A percentile compares a stretch with the other conserved stretches of the same genome.
These are phyloP conservation scores for Ustilago lituana DNA, from an alignment of 1,284 basidiomycete species.

Conservation along the genomic window DNA sequence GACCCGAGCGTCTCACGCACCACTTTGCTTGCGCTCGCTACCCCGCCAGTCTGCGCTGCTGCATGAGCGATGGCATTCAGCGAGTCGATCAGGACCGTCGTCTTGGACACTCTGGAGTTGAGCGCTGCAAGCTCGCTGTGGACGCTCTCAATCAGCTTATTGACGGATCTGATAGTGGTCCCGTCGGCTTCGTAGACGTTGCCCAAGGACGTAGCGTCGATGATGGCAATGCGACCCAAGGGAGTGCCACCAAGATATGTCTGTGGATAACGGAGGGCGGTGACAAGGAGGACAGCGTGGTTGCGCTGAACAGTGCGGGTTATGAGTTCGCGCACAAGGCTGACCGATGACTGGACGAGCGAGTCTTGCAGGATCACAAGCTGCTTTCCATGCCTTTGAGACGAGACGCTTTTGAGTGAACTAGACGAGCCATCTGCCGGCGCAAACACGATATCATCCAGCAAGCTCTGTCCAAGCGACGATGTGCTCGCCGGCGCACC, in stretches of 20 bases:
- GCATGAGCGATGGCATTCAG: slow-evolving; percentile 47
- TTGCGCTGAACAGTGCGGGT: slow-evolving; percentile 18
- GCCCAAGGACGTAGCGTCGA: slow-evolving; percentile 30
- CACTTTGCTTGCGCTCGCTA: slow-evolving; percentile 16
- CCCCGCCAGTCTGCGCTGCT: slow-evolving; percentile 1
- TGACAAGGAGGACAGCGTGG: slow-evolving; percentile 27
- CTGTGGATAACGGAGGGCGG: slow-evolving; percentile 16
- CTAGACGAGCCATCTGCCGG: slow-evolving; percentile 25
- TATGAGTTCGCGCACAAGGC: slow-evolving; percentile 49
- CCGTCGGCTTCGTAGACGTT: slow-evolving; percentile 13
- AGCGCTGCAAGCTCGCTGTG: background rate
- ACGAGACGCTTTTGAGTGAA: slow-evolving; percentile 21
- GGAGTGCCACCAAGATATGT: slow-evolving; percentile 32
- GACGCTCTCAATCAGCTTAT: slow-evolving; percentile 13
- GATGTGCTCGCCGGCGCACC: slow-evolving; percentile 34
- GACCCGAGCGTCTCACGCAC: slow-evolving; percentile 21
- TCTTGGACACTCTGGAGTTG: slow-evolving; percentile 12
- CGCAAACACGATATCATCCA: slow-evolving; percentile 29
- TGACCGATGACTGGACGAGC: slow-evolving; percentile 45
- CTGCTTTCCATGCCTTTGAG: slow-evolving; percentile 49
- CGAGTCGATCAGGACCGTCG: slow-evolving; percentile 53
- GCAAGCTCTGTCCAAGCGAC: slow-evolving; percentile 35
- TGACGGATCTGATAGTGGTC: slow-evolving; percentile 4
- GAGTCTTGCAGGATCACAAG: slow-evolving; percentile 53
- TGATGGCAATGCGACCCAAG: background rate